Base-by-base conservation (phyloP, 768 basidiomycete genomes). In the Leucosporidium yakuticum region DNA sequence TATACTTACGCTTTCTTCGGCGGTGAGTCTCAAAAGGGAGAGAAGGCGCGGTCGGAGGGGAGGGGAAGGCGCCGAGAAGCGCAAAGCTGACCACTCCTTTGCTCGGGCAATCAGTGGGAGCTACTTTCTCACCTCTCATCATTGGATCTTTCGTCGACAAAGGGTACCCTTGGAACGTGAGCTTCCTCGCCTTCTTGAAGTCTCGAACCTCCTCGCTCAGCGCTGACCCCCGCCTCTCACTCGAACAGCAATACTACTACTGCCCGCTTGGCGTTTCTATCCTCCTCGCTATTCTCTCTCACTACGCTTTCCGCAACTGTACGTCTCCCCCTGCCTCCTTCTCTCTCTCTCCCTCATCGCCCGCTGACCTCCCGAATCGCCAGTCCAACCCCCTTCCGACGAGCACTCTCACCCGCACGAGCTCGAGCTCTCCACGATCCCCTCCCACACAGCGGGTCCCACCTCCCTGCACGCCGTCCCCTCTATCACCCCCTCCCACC, bases 91-190 rank as follows among this genome's bases (percentile, higher is more conserved):
- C 61, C 31, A 17, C n/a, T n/a, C n/a, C n/a, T 4, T 29, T 36
- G 53, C 25, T 56, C 50, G 50, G 8, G 63, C 51, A 34, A 60
- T n/a, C 66, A 27, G 59, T 74, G 47, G 73, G 73, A 5, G 70
- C 73, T 1, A 58, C 55, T 19, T 48, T 73, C 57, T 69, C 71
- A 0, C 74, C 74, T 0, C 58, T 74, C 53, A 36, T 70, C 53
- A 71, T 74, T 50, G 74, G 74, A 32, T 31, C 32, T 0, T 63
- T 74, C 23, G 51, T 73, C 51, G 71, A 74, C 60, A 21, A 48
- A 2, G 62, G 50, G 34, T 59, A 58, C 47, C 8, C 6, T 8
- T 74, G 71, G 74, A 53, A 59, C 47, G 50, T 66, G 19, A 47
- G 57, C 31, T 4, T 12, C 23, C 9, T 19, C 12, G 3, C 23